Percentiles rank a stretch among this genome's conserved stretches.
These are phyloP conservation scores for Calycina marina DNA, from an alignment of 2,329 filamentous ascomycete genomes.

Conservation along the genomic window DNA sequence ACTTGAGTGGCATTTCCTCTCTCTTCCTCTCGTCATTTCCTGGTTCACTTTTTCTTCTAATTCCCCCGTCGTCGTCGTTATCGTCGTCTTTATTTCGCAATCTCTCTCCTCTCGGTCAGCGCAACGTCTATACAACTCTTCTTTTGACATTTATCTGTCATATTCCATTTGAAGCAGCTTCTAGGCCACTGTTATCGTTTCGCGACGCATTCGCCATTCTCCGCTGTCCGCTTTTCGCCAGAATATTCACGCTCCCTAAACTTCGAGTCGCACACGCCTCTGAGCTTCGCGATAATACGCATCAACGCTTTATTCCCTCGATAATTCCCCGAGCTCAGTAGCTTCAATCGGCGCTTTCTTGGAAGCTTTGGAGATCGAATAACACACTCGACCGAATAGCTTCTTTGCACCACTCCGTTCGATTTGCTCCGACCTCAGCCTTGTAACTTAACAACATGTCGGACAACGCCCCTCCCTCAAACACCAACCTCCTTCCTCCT, in stretches of 20 bases:
- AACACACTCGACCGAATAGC: constrained; percentile 14
- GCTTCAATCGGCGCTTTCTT: constrained; percentile 11
- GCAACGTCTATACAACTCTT: constrained; percentile 11
- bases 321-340: constrained; percentile 12
- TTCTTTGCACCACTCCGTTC: constrained; percentile 8
- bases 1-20: constrained; percentile 21
- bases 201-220: background rate
- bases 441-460: constrained; percentile 45
- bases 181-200: too few relatives aligned
- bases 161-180: constrained; percentile 14
- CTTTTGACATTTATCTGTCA: constrained; percentile 13
- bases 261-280: constrained; percentile 18
- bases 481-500: constrained; percentile 54
- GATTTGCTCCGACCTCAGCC: too few relatives aligned
- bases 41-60: constrained; percentile 17
- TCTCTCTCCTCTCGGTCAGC: constrained; percentile 15
- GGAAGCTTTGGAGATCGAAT: constrained; percentile 3
- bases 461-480: constrained; percentile 51
- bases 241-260: constrained; percentile 16
- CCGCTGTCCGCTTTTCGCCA: background rate
- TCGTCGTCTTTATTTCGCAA: constrained; percentile 15
- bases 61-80: constrained; percentile 14
- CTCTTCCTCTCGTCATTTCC: constrained; percentile 16
- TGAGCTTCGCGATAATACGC: constrained; percentile 11
- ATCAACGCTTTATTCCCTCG: constrained; percentile 12